Conservation (phyloP, 2,329 filamentous ascomycete genomes). For the Pseudogymnoascus sp. region DNA sequence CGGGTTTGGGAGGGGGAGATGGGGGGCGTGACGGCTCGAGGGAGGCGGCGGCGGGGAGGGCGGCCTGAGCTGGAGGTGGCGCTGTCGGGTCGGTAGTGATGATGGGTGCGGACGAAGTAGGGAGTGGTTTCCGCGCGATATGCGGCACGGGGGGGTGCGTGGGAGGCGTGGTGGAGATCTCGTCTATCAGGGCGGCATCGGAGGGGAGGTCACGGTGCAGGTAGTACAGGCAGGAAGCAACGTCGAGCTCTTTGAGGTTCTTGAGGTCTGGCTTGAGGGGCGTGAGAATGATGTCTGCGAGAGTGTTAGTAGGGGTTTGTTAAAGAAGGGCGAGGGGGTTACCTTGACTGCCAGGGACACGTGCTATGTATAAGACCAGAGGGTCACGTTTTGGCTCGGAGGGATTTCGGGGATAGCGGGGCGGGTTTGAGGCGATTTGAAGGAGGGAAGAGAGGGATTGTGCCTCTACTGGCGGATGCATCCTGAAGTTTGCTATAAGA, state of each 20-base stretch:
- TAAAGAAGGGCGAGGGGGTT: conserved; percentile 23
- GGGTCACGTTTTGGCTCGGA: conserved; percentile 61
- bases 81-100: not conserved
- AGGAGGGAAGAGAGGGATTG: conserved; percentile 75
- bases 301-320: conserved; percentile 14
- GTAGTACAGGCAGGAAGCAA: conserved; percentile 84
- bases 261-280: conserved; percentile 83
- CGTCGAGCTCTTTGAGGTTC: conserved; percentile 80
- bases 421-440: conserved; percentile 75
- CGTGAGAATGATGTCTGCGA: conserved; percentile 79
- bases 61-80: not conserved
- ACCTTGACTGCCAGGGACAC: conserved; percentile 88
- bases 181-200: conserved; percentile 36
- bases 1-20: not conserved
- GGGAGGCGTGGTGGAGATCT: not conserved
- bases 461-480: conserved; percentile 53
- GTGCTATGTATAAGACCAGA: conserved; percentile 80
- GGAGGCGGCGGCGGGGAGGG: not conserved
- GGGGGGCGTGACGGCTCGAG: not conserved
- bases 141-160: conserved; percentile 9
- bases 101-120: not conserved
- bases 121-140: conserved; percentile 27
- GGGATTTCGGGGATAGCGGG: conserved; percentile 73
- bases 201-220: conserved; percentile 67
- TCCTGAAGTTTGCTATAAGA: not conserved